A percentile compares a stretch with the other conserved stretches of the same genome.
Evolutionary conservation across 805 yeast genomes (phyloP).

Genomic region (Komagataella kurtzmanii): DNA sequence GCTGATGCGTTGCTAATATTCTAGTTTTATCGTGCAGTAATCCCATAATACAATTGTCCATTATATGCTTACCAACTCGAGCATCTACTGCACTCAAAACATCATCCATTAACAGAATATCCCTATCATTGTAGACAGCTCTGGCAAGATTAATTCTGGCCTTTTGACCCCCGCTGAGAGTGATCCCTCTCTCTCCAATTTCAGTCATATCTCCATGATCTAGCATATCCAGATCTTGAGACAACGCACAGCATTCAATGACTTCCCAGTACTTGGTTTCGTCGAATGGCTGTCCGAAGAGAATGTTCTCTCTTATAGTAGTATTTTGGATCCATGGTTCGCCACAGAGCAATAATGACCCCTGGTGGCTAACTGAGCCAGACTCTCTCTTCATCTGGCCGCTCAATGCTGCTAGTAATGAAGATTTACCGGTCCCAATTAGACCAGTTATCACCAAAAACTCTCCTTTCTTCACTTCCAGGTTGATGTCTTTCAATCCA

Average conservation of each 20-base stretch:
- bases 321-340: slow-evolving; percentile 78
- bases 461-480: slow-evolving; percentile 45
- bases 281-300: slow-evolving; percentile 49
- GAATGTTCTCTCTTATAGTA: slow-evolving; percentile 61
- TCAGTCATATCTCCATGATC: slow-evolving; percentile 71
- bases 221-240: slow-evolving; percentile 47
- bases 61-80: slow-evolving; percentile 61
- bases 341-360: slow-evolving; percentile 41
- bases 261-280: slow-evolving; percentile 36
- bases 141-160: slow-evolving; percentile 70
- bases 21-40: slow-evolving; percentile 40
- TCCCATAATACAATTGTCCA: slow-evolving; percentile 48
- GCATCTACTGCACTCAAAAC: slow-evolving; percentile 76
- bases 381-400: slow-evolving; percentile 50
- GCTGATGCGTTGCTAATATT: slow-evolving; percentile 63
- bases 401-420: slow-evolving; percentile 54
- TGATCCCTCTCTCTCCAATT: slow-evolving; percentile 79
- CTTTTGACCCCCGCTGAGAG: slow-evolving; percentile 83
- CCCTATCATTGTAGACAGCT: slow-evolving; percentile 59
- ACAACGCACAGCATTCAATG: slow-evolving; percentile 52
- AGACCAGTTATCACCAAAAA: slow-evolving; percentile 60
- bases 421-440: slow-evolving; percentile 73
- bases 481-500: slow-evolving; percentile 36
- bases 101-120: slow-evolving; percentile 59
- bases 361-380: slow-evolving; percentile 42